Percentiles rank a stretch among this genome's conserved stretches.
phyloP scores from a whole-genome alignment of 768 basidiomycete genomes.

The Amanita polypyramis region DNA sequence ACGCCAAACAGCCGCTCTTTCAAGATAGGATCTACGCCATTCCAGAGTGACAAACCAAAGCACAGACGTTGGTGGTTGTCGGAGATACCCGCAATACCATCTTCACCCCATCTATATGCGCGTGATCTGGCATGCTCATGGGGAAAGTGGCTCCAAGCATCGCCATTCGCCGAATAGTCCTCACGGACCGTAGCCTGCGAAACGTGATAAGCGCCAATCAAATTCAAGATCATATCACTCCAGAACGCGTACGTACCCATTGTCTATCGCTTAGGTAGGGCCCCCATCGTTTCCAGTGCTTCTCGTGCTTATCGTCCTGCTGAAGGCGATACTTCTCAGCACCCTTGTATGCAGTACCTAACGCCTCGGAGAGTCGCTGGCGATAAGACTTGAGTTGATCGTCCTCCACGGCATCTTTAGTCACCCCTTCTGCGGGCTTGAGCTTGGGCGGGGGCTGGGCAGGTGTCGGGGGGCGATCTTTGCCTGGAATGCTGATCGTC shows the following conservation, averaged over 20 bases:
- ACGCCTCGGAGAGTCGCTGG: constrained; percentile 48
- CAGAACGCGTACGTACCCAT: constrained; percentile 58
- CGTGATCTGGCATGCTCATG: constrained; percentile 89
- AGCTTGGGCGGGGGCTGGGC: constrained; percentile 37
- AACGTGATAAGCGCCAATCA: constrained; percentile 6
- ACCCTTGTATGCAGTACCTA: constrained; percentile 69
- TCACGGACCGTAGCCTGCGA: constrained; percentile 92
- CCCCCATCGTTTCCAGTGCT: constrained; percentile 98
- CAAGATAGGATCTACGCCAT: constrained; percentile 85
- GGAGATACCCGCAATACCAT: constrained; percentile 93
- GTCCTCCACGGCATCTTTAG: constrained; percentile 7
- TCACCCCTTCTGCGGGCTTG: constrained; percentile 17
- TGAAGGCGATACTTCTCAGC: constrained; percentile 78
- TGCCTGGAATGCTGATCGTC: constrained; percentile 63
- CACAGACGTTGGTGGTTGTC: constrained; percentile 96
- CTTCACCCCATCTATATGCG: constrained; percentile 98
- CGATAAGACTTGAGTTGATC: constrained; percentile 35
- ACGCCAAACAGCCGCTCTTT: constrained; percentile 96
- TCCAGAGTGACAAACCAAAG: constrained; percentile 89
- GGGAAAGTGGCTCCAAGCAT: constrained; percentile 93
- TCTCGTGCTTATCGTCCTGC: constrained; percentile 68
- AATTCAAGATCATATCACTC: background rate
- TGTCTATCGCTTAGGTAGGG: constrained; percentile 96
- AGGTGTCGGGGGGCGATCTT: constrained; percentile 24
- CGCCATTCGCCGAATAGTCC: constrained; percentile 94